Evolutionary conservation across 306 rosid genomes (phyloP).

Genomic region (Adenanthera pavonina): DNA sequence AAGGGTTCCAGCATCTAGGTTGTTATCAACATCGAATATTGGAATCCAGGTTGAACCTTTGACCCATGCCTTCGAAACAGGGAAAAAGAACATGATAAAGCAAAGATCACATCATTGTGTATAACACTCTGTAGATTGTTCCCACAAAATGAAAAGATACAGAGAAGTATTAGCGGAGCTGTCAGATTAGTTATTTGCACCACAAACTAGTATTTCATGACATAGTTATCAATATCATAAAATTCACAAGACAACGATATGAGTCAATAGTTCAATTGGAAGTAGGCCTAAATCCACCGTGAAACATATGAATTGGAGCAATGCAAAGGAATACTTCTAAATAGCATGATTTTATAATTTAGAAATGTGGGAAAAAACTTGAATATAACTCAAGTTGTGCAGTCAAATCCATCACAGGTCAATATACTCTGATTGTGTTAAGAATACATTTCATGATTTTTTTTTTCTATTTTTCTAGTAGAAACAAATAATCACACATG

Average conservation of each 20-base stretch:
- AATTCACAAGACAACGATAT: not conserved
- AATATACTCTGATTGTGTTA: not conserved
- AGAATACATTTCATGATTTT: not conserved
- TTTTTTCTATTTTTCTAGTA: not conserved
- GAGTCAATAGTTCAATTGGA: not conserved
- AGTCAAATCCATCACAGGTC: not conserved
- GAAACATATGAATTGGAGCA: not conserved
- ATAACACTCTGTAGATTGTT: constrained; percentile 3
- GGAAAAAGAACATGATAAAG: constrained; percentile 28
- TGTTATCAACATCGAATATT: constrained; percentile 69
- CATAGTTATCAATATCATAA: not conserved
- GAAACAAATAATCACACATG: not conserved
- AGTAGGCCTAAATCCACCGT: not conserved
- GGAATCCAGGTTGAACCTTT: constrained; percentile 94
- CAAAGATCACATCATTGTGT: constrained; percentile 24
- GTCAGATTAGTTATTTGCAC: constrained; percentile 23
- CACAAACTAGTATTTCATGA: constrained; percentile 1
- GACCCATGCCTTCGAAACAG: constrained; percentile 83
- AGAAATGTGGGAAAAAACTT: not conserved
- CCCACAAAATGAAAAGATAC: not conserved
- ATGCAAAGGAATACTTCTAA: not conserved
- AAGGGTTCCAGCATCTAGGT: constrained; percentile 66
- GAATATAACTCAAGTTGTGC: not conserved
- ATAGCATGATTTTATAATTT: not conserved
- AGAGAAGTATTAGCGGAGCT: not conserved